Evolutionary conservation across 108 stramenopile species (phyloP).

Genomic region (Mediolabrus comicus): DNA sequence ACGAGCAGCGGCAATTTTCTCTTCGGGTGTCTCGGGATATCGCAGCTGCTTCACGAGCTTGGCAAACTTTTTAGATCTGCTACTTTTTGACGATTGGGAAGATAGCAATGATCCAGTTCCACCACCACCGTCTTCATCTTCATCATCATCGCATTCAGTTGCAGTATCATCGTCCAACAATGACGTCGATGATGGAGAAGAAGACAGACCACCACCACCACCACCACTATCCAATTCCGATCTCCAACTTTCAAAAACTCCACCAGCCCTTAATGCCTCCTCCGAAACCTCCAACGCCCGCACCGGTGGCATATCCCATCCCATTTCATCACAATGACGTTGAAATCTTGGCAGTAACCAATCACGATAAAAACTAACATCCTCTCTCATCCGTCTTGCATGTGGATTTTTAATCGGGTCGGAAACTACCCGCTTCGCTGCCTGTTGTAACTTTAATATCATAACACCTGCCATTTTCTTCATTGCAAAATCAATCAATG

Average conservation of each 20-base stretch:
- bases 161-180: too few relatives aligned
- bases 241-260: constrained; percentile 41
- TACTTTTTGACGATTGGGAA: background rate
- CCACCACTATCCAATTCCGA: constrained; percentile 5
- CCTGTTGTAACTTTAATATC: constrained; percentile 72
- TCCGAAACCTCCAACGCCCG: constrained; percentile 67
- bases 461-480: constrained; percentile 89
- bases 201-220: constrained; percentile 8
- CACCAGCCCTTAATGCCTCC: constrained; percentile 41
- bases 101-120: background rate
- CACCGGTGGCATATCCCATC: constrained; percentile 84
- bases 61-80: background rate
- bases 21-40: constrained; percentile 1
- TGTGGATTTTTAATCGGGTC: constrained; percentile 80
- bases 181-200: background rate
- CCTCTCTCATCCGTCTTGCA: constrained; percentile 75
- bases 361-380: constrained; percentile 78
- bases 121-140: constrained; percentile 6
- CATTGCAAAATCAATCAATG: constrained; percentile 89
- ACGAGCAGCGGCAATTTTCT: constrained; percentile 53
- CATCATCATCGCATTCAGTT: background rate
- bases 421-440: constrained; percentile 65
- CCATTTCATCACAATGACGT: constrained; percentile 60
- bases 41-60: background rate
- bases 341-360: constrained; percentile 89